These are phyloP conservation scores for Penicillium longicatenatum DNA, from an alignment of 495 filamentous ascomycete genomes.

Conservation along the genomic window DNA sequence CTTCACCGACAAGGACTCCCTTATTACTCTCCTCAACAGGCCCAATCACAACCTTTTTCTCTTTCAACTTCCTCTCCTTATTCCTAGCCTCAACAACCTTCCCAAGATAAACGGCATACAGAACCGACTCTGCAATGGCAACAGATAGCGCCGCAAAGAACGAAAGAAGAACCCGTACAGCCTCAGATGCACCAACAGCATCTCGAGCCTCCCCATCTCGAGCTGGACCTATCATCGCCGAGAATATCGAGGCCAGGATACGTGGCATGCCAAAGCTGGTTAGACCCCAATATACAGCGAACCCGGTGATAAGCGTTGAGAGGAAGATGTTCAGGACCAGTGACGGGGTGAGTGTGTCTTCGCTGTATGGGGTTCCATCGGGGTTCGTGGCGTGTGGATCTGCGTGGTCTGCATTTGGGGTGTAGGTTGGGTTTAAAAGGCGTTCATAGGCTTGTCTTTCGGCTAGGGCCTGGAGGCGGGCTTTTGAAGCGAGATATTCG, in stretches of 20 bases:
- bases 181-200: conserved; percentile 31
- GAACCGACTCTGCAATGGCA: conserved; percentile 80
- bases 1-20: conserved; percentile 14
- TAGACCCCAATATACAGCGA: conserved; percentile 50
- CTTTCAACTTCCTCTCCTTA: conserved; percentile 62
- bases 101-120: conserved; percentile 85
- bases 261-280: conserved; percentile 56
- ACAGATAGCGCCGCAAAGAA: conserved; percentile 56
- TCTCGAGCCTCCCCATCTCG: conserved; percentile 27
- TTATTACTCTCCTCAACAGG: conserved; percentile 29
- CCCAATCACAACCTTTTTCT: conserved; percentile 73
- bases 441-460: conserved; percentile 78
- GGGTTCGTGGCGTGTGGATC: conserved; percentile 25
- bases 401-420: conserved; percentile 44
- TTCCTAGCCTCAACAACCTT: conserved; percentile 72
- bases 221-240: conserved; percentile 65
- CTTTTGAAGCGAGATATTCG: conserved; percentile 91
- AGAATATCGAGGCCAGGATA: conserved; percentile 31
- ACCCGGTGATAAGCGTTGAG: conserved; percentile 48
- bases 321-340: conserved; percentile 52
- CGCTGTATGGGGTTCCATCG: conserved; percentile 2
- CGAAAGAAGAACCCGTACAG: conserved; percentile 42
- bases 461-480: conserved; percentile 73
- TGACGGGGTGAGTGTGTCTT: conserved; percentile 42
- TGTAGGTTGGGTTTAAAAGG: conserved; percentile 58